Conservation (phyloP, 1,284 basidiomycete genomes). For the Mycena sp. region DNA sequence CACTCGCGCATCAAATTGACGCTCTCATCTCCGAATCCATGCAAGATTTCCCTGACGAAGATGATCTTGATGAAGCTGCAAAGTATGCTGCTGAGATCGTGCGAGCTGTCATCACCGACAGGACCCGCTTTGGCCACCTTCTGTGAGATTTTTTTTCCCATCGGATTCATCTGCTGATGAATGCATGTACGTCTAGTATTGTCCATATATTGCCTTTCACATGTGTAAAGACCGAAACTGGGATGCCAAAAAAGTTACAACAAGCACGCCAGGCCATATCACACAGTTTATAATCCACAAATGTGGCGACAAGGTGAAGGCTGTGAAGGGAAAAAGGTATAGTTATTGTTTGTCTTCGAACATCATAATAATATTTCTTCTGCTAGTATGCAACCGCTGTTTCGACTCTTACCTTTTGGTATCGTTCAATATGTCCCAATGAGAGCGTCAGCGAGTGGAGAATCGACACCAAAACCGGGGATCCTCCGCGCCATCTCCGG, state of each 20-base stretch:
- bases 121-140: slow-evolving; percentile 3
- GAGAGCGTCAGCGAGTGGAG: slow-evolving; percentile 27
- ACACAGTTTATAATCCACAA: slow-evolving; percentile 25
- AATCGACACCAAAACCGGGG: no score
- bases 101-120: neutral
- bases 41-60: no score
- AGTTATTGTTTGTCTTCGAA: neutral
- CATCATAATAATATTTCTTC: neutral
- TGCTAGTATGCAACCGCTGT: slow-evolving; percentile 36
- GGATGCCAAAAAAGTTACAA: slow-evolving; percentile 10
- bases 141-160: neutral
- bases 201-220: slow-evolving; percentile 23
- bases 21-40: no score
- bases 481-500: no score
- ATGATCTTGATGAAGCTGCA: neutral
- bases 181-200: slow-evolving; percentile 15
- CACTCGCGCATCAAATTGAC: no score
- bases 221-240: slow-evolving; percentile 14
- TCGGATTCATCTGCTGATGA: neutral
- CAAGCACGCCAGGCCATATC: slow-evolving; percentile 18
- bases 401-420: slow-evolving; percentile 17
- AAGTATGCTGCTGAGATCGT: slow-evolving; percentile 3
- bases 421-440: neutral
- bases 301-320: slow-evolving; percentile 21
- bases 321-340: no score